phyloP scores from a whole-genome alignment of 2,329 filamentous ascomycete species.

The Pleoardoris graminearum region DNA sequence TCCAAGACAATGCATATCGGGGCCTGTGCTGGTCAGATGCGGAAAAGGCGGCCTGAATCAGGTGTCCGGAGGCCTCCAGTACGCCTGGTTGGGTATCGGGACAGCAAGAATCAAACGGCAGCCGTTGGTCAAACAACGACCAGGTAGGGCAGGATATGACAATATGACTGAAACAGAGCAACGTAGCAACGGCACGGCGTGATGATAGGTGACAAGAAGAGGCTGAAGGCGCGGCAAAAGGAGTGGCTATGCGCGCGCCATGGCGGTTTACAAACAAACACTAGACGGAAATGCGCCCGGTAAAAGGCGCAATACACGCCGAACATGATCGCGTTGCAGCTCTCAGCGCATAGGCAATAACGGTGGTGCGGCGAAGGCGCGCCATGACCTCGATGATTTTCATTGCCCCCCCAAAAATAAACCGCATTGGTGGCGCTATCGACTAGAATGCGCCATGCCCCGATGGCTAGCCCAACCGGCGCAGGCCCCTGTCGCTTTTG shows the following conservation, averaged over 20 bases:
- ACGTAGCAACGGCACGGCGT: not conserved
- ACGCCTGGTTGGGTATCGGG: not conserved
- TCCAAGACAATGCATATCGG: too few species aligned
- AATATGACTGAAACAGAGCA: too few species aligned
- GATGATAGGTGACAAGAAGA: conserved; percentile 10
- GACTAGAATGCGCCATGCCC: conserved; percentile 13
- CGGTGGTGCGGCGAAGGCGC: not conserved
- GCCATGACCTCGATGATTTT: conserved; percentile 11
- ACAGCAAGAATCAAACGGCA: not conserved
- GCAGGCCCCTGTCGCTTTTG: conserved; percentile 16
- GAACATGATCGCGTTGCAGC: not conserved
- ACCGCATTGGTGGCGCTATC: conserved; percentile 7
- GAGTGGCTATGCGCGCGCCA: conserved; percentile 7
- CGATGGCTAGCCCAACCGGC: conserved; percentile 9
- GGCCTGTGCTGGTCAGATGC: not conserved
- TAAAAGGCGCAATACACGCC: too few species aligned
- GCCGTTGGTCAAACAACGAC: not conserved
- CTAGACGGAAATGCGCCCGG: not conserved
- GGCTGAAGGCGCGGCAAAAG: conserved; percentile 5
- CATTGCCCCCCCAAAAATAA: conserved; percentile 15
- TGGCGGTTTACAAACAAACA: conserved; percentile 1
- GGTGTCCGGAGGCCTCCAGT: not conserved
- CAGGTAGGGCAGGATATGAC: too few species aligned
- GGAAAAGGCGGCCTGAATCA: not conserved
- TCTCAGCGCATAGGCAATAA: not conserved